Evolutionary conservation across 495 filamentous ascomycete genomes (phyloP), one percentile per base, ranked within the genome.

Genomic region (Lineolata rhizophorae): DNA sequence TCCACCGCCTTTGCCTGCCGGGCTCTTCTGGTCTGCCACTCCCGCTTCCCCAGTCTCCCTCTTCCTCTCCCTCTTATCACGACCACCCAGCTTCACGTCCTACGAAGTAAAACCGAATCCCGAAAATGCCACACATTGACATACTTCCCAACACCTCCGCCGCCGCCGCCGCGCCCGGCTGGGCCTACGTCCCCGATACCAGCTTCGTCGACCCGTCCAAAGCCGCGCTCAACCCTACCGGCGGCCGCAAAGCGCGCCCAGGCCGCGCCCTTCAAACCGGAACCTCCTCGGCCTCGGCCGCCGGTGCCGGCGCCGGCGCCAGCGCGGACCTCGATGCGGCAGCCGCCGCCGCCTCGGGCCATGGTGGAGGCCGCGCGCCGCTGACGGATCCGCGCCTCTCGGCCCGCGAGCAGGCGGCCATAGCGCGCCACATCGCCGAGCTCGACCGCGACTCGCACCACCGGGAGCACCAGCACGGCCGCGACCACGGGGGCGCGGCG

Each of bases 141-240:
- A 67, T 85, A 30, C 56, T 93, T 28, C 72, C 78, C 11, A 72
- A 59, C 47, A 62, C 72, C 2, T 62, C 64, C 35, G 55, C 59
- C 30, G 67, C 67, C 13, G 62, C 64, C 35, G 55, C 59, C 29
- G 76, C 76, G 1, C 82, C 83, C 0, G 83, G 83, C 37, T 94
- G 76, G 70, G 76, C 78, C 25, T 87, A 87, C 49, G 81, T 92
- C 13, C 67, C 79, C 20, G 76, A 90, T 42, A 67, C 64, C n/a
- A 64, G 62, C 37, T 58, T 62, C 38, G 5, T 30, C 6, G 64
- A 69, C 34, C 62, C 69, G 10, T 57, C 67, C 26, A 65, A 72
- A 58, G 55, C 59, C 39, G 52, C 63, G 29, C 54, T 65, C 54
- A 57, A 66, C 40, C 57, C 70, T 29, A 49, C 57, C 28, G 45